Percentiles rank a stretch among this genome's conserved stretches.
Conservation (phyloP, 1,284 basidiomycete genomes). For the Ceratobasidium sp. region DNA sequence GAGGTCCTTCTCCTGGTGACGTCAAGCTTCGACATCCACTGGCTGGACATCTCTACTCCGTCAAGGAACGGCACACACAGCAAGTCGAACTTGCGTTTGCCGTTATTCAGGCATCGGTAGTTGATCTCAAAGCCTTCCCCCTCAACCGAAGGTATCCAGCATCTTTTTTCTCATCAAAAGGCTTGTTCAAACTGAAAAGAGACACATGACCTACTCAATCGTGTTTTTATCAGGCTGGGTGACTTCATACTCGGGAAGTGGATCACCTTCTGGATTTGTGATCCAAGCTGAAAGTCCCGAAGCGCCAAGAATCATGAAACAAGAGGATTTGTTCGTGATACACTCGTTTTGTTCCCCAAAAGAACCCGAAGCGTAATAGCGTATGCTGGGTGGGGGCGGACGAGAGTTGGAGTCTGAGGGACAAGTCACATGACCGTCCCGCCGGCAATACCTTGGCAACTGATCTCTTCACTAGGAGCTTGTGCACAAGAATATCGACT, state of each 20-base stretch:
- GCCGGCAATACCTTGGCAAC: background rate
- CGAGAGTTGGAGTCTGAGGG: background rate
- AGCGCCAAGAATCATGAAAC: slow-evolving; percentile 3
- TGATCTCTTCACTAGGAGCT: no score
- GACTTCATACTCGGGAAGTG: background rate
- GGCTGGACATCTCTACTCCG: no score
- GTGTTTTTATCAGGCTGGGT: slow-evolving; percentile 4
- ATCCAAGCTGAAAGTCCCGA: slow-evolving; percentile 2
- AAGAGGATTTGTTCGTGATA: background rate
- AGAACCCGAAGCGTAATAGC: background rate
- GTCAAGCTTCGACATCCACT: no score
- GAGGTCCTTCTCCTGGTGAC: background rate
- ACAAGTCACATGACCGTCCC: background rate
- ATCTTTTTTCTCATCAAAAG: background rate
- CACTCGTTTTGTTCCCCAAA: no score
- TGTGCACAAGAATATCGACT: no score
- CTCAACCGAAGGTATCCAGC: slow-evolving; percentile 26
- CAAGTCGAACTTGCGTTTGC: background rate
- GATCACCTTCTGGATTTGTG: background rate
- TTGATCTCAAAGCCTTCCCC: slow-evolving; percentile 6
- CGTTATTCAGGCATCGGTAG: background rate
- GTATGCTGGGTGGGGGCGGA: background rate
- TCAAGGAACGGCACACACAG: background rate
- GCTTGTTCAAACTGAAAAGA: background rate
- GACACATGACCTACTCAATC: slow-evolving; percentile 1